A percentile compares a stretch with the other conserved stretches of the same genome.
phyloP scores from a whole-genome alignment of 2,329 filamentous ascomycete genomes.

The Fusarium phyllophilum region DNA sequence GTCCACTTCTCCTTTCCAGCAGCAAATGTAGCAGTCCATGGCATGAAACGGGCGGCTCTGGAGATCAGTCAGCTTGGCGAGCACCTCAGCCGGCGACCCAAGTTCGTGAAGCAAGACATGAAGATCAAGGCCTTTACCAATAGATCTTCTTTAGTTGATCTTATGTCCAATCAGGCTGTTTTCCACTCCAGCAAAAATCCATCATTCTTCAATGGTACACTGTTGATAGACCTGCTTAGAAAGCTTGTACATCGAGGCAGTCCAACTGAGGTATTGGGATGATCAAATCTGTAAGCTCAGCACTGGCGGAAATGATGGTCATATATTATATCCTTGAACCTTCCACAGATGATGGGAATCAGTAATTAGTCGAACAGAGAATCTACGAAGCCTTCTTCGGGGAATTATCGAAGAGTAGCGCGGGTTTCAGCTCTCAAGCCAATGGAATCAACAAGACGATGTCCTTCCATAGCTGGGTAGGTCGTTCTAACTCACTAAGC shows the following conservation, averaged over 20 bases:
- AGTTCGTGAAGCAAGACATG: neutral
- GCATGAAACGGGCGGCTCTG: neutral
- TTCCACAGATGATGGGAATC: neutral
- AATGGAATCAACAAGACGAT: neutral
- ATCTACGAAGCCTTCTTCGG: neutral
- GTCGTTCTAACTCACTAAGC: neutral
- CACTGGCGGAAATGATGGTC: neutral
- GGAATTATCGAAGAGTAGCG: neutral
- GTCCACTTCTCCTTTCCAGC: neutral
- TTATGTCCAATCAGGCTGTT: neutral
- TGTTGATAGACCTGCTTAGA: neutral
- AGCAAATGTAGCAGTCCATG: accelerated
- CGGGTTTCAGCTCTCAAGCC: neutral
- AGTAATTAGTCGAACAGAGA: accelerated
- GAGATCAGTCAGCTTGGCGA: neutral
- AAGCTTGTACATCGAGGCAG: neutral
- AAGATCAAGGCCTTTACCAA: neutral
- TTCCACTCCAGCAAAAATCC: neutral
- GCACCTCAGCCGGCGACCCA: neutral
- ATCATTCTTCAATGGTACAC: accelerated
- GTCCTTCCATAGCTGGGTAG: neutral
- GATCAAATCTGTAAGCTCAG: neutral
- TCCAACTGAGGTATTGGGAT: neutral
- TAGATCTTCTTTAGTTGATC: neutral
- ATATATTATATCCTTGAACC: neutral